phyloP scores from a whole-genome alignment of 768 basidiomycete genomes.

The Sporobolomyces phaffii region DNA sequence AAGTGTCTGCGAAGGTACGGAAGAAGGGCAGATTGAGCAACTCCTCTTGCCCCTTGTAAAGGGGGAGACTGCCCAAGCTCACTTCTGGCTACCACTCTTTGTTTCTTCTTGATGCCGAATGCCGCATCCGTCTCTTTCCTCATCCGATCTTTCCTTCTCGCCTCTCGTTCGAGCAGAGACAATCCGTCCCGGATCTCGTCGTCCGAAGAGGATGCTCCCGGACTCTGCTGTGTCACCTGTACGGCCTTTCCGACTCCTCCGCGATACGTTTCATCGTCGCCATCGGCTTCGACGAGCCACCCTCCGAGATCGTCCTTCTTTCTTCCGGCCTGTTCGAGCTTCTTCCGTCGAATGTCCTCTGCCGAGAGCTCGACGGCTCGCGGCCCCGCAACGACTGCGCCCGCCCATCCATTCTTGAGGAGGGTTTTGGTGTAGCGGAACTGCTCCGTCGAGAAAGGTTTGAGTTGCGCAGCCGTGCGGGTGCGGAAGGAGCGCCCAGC shows the following conservation, averaged over 20 bases:
- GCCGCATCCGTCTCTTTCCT: neutral
- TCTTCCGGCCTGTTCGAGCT: neutral
- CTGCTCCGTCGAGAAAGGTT: slow-evolving; percentile 37
- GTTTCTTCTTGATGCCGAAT: neutral
- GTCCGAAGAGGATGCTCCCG: neutral
- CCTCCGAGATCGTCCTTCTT: slow-evolving; percentile 31
- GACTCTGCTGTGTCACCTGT: neutral
- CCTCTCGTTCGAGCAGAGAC: slow-evolving; percentile 25
- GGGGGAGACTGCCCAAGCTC: too few relatives aligned
- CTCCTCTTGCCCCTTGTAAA: too few relatives aligned
- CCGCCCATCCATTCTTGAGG: slow-evolving; percentile 34
- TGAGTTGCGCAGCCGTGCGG: slow-evolving; percentile 35
- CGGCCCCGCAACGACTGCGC: slow-evolving; percentile 32
- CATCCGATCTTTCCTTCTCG: slow-evolving; percentile 15
- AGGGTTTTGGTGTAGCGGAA: slow-evolving; percentile 23
- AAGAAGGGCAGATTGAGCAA: neutral
- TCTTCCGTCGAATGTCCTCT: slow-evolving; percentile 20
- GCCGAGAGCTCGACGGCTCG: slow-evolving; percentile 10
- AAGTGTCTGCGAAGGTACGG: neutral
- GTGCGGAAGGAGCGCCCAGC: slow-evolving; percentile 29
- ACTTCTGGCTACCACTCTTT: neutral
- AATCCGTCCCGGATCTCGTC: slow-evolving; percentile 11
- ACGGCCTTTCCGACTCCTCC: neutral
- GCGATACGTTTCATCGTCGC: neutral
- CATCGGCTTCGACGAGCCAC: slow-evolving; percentile 36